Base-by-base conservation (phyloP, 176 grass and related monocot species). In the Ensete glaucum region DNA sequence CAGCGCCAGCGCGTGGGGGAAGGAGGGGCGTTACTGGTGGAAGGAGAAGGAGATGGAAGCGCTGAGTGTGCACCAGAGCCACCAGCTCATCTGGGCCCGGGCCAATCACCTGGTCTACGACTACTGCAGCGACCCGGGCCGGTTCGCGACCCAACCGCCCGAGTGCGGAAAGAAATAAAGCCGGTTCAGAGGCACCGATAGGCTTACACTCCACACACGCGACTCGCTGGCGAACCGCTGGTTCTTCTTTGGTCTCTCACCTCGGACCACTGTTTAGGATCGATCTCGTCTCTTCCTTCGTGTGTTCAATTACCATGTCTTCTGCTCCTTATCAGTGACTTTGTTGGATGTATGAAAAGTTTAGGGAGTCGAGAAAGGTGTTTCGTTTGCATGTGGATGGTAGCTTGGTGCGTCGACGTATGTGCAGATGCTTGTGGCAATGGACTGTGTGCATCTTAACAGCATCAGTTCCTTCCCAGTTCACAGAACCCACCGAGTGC, bases 31-130 rank as follows among this genome's bases (percentile, higher is more conserved):
- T 8, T 96, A 92, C 80, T 96, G 93, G 93, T 96, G 93, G 93
- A 96, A 96, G 90, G 90, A 96, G 87, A 92, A 90, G 74, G 93
- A 86, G 62, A 93, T 97, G 94, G 84, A 88, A 85, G 86, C 83
- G 86, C 85, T 99, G 52, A 84, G 56, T 66, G 88, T 99, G 88
- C 95, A 94, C 86, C 95, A 99, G 95, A 84, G 73, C 58, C 88
- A 99, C 73, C 95, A 94, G 84, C 88, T 99, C n/a, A 26, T 86
- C 1, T 94, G 95, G 95, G 95, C 95, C 12, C 85, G 95, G 66
- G 91, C 95, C 27, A 85, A 91, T 64, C 95, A 99, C 84, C 58
- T 99, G 80, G 88, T 99, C 75, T 99, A 99, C 69, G 95, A 99
- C 69, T 99, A 99, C 89, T 99, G 95, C 82, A 80, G 62, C 80